Evolutionary conservation across 257 asterid species (phyloP), one percentile per base, ranked within the genome.

Genomic region (Solanum corneliomulleri): DNA sequence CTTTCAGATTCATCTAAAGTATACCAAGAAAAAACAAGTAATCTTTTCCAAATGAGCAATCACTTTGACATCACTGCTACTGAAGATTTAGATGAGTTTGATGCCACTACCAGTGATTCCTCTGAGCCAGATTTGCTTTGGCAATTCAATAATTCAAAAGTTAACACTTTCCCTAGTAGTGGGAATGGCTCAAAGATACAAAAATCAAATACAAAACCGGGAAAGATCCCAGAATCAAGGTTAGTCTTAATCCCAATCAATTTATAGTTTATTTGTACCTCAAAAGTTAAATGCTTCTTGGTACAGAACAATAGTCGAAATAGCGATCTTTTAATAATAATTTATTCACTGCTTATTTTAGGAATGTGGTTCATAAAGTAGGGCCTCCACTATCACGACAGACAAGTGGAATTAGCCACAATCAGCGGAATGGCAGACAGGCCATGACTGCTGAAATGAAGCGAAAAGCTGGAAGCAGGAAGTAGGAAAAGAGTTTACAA

Each of bases 91-190:
- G 98, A 95, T 52, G 98, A 94, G 89, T 91, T 94, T 82, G 97
- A 94, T 89, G 97, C 95, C 84, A 96, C 91, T 80, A 94, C 97
- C 18, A 97, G 98, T 27, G 98, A 97, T 89, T 95, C 98, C 6
- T 97, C 99, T 1, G 99, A 97, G 85, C 95, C 97, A 47, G 99
- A 95, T 89, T 89, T 95, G 87, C 95, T 94, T 71, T 95, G 98
- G 98, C 98, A 94, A 91, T 93, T 92, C 72, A 94, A 92, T 89
- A 93, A 92, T 71, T 87, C 97, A 70, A 94, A 94, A 72, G 89
- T 90, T 66, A 92, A 92, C 72, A 88, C 88, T 89, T 89, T 92
- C 84, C 78, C 90, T 86, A 93, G 82, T 86, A 92, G 82, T 86
- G 98, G 93, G 62, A 83, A 70, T 83, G 93, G 93, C 83, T 88